Conservation (phyloP, 305 asterid species). For the Fraxinus paxiana region DNA sequence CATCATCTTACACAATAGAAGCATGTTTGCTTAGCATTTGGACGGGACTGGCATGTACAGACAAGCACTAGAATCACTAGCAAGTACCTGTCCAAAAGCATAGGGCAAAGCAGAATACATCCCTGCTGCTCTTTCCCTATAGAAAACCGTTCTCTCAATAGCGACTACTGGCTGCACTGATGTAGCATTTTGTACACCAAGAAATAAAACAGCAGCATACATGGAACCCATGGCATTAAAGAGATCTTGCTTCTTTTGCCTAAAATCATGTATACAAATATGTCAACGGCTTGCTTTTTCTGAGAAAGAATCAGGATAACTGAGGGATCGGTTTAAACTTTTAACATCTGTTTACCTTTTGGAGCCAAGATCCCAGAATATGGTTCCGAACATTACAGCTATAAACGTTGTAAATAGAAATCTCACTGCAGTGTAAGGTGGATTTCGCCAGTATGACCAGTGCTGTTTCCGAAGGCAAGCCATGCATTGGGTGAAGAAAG, state of each 20-base stretch:
- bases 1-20: background rate
- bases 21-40: background rate
- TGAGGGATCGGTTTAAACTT: background rate
- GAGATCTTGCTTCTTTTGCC: conserved; percentile 57
- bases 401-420: conserved; percentile 58
- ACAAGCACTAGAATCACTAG: background rate
- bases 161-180: conserved; percentile 83
- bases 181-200: conserved; percentile 66
- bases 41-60: background rate
- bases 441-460: conserved; percentile 83
- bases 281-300: background rate
- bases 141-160: conserved; percentile 76
- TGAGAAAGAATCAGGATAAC: background rate
- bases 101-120: conserved; percentile 87
- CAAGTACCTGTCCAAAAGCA: conserved; percentile 75
- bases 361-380: conserved; percentile 82
- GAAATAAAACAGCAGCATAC: conserved; percentile 69
- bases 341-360: conserved; percentile 39
- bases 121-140: conserved; percentile 85
- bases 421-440: conserved; percentile 75
- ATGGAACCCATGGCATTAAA: conserved; percentile 87
- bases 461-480: conserved; percentile 87
- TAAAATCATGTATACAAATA: conserved; percentile 24
- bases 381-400: conserved; percentile 74
- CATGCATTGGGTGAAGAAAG: conserved; percentile 60